Conservation (phyloP, 306 rosid genomes). For the Mimosa bimucronata region DNA sequence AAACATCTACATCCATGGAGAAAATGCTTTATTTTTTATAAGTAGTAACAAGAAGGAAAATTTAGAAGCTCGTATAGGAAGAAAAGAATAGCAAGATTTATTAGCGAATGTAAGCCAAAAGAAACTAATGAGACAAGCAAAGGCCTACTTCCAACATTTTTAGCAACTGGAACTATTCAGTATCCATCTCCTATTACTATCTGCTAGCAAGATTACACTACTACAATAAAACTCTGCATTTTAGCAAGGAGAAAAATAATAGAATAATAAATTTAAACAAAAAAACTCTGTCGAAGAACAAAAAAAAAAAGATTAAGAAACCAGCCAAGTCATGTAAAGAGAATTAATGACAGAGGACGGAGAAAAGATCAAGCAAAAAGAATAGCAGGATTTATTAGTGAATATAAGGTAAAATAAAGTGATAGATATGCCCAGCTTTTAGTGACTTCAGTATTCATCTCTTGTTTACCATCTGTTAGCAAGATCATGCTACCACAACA, state of each 20-base stretch:
- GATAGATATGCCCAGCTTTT: no score
- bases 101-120: no score
- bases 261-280: slow-evolving; percentile 15
- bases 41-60: slow-evolving; percentile 10
- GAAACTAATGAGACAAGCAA: neutral
- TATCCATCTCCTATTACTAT: neutral
- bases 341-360: neutral
- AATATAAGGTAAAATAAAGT: no score
- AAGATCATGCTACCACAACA: slow-evolving; percentile 12
- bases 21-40: neutral
- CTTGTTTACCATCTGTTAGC: no score
- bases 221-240: slow-evolving; percentile 18
- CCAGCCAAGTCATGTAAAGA: neutral
- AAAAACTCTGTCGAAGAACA: neutral
- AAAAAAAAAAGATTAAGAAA: neutral
- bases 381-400: no score
- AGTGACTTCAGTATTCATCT: neutral
- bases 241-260: slow-evolving; percentile 1
- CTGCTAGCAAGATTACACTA: neutral
- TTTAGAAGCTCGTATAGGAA: neutral
- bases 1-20: neutral
- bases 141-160: neutral
- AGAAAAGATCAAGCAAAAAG: slow-evolving; percentile 24
- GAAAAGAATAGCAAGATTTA: no score
- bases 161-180: neutral